Conservation (phyloP, 257 asterid genomes). For the Ehretia macrophylla region DNA sequence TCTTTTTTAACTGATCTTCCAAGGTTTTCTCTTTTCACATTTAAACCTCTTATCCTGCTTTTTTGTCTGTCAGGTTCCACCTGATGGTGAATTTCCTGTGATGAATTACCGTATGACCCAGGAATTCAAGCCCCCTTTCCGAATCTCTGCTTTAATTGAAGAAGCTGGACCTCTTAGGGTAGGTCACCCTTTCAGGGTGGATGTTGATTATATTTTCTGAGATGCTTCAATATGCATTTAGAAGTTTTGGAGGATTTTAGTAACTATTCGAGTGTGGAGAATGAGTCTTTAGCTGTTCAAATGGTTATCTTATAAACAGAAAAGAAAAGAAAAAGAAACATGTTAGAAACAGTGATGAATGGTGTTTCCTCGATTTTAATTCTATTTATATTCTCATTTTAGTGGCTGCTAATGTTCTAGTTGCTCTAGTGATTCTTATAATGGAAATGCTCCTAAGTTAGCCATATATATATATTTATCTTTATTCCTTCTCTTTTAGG, state of each 20-base stretch:
- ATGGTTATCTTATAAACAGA: too few relatives aligned
- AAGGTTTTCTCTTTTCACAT: conserved; percentile 12
- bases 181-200: conserved; percentile 8
- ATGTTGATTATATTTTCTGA: not conserved
- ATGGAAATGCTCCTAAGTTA: too few relatives aligned
- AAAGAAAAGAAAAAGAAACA: too few relatives aligned
- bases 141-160: conserved; percentile 83
- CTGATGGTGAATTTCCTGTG: conserved; percentile 99
- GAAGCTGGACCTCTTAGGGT: conserved; percentile 94
- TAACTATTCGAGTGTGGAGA: too few relatives aligned
- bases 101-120: conserved; percentile 99
- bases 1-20: not conserved
- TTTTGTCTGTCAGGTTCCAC: conserved; percentile 65
- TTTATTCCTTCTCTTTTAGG: conserved; percentile 43
- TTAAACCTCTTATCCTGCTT: conserved; percentile 6
- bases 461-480: too few relatives aligned
- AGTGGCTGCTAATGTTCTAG: too few relatives aligned
- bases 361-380: too few relatives aligned
- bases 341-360: too few relatives aligned
- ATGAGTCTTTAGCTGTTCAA: too few relatives aligned
- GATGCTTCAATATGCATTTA: not conserved
- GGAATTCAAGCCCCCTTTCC: conserved; percentile 98
- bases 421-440: too few relatives aligned
- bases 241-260: not conserved
- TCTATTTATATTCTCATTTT: too few relatives aligned